Base-by-base conservation (phyloP, 176 grass and related monocot species). In the Urochloa ruziziensis region DNA sequence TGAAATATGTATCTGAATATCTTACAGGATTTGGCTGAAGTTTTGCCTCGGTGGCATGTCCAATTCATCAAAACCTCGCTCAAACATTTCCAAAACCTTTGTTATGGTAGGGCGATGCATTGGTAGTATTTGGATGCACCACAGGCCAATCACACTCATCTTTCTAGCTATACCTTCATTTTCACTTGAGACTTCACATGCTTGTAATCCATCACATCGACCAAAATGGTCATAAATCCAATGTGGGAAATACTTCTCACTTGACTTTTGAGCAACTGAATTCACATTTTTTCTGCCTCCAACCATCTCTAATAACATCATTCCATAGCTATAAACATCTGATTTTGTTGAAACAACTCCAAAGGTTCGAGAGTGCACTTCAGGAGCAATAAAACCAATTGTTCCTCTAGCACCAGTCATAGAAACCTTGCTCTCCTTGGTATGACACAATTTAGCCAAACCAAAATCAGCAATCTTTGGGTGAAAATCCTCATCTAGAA, bases 391-490 rank as follows among this genome's bases (percentile, higher is more conserved):
- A n/a, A 90, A 91, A 8, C 91, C 91, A 69, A 88, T 77, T 10
- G 88, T 94, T 54, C 91, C 88, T 64, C 88, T 86, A 57, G 86
- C 19, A 39, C 74, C 88, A 14, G 61, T 75, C 92, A 94, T 67
- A 1, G 92, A 91, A 51, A 94, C 3, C 9, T 36, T 74, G 25
- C 92, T 91, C 4, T 80, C 83, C 56, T 89, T 91, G 0, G 57
- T n/a, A n/a, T 10, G 78, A n/a, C 73, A 88, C 24, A 94, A 35
- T 66, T 94, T 94, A 16, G 92, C 88, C 3, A 91, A 68, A 64
- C 88, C 92, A 29, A 94, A 91, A 39, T 90, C 88, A 1, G 88
- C 85, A 56, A 94, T 94, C 39, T 94, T 94, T 7, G 91, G 88
- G 43, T 23, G 62, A 47, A 94, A 94, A 19, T 90, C 82, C 2